phyloP scores from a whole-genome alignment of 192 early-diverging fungal genomes.

The Glomus cerebriforme region DNA sequence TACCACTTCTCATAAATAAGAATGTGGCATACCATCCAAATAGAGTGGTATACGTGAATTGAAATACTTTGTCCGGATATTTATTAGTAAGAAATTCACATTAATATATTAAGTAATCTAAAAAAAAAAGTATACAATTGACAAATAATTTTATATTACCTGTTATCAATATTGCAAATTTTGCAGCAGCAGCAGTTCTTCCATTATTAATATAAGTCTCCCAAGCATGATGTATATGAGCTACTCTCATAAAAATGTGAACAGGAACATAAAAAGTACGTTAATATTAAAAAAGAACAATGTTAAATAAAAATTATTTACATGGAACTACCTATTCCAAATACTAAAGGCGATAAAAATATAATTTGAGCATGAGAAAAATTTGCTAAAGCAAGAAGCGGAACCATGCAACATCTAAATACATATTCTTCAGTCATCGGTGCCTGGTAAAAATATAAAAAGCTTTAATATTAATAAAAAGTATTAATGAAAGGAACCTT shows the following conservation, averaged over 20 bases:
- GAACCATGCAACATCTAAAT: constrained; percentile 71
- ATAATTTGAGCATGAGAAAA: constrained; percentile 44
- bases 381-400: constrained; percentile 47
- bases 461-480: constrained; percentile 1
- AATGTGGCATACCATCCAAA: constrained; percentile 82
- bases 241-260: background rate
- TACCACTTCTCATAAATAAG: constrained; percentile 61
- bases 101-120: constrained; percentile 32
- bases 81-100: background rate
- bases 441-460: constrained; percentile 46
- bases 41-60: constrained; percentile 72
- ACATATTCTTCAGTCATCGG: constrained; percentile 75
- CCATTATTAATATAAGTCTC: constrained; percentile 53
- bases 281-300: background rate
- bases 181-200: constrained; percentile 39
- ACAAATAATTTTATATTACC: constrained; percentile 23
- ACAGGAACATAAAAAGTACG: background rate
- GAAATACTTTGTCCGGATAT: constrained; percentile 46
- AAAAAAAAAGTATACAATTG: background rate
- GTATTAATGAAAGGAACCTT: background rate
- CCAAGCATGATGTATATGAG: constrained; percentile 64
- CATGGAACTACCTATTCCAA: constrained; percentile 65
- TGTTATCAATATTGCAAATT: constrained; percentile 38
- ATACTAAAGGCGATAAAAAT: constrained; percentile 64
- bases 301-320: background rate